Evolutionary conservation across 768 basidiomycete species (phyloP), one percentile per base, ranked within the genome.

Genomic region (Mrakia frigida): DNA sequence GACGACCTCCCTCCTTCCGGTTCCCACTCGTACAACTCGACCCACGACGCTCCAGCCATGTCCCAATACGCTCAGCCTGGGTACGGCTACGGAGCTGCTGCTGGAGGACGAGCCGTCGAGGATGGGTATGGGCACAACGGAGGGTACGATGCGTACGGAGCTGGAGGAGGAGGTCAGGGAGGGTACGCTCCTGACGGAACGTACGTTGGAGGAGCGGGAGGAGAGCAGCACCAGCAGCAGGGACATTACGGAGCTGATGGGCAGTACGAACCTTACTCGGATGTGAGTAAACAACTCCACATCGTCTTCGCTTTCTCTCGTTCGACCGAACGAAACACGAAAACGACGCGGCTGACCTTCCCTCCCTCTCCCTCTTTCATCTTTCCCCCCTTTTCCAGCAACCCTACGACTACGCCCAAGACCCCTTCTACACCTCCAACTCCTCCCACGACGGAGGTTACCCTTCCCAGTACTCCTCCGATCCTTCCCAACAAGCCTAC

Each of bases 11-110:
- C 41, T 41, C 72, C 37, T 11, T 56, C 60, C n/a, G 71, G 72
- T 9, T 31, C 50, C 37, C 50, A 73, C 37, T 77, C 71, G n/a
- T 73, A 67, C 76, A 76, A 69, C 71, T 69, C 72, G n/a, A 53
- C 73, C 21, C 50, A 68, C 43, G 73, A 70, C n/a, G 67, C 46
- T 43, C 77, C 77, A 33, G 72, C 65, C 41, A 78, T 78, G 77
- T 73, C 77, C 31, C 68, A 70, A 68, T 77, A 77, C 67, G 72
- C 59, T 53, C 70, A 77, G 39, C 31, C 71, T 6, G 52, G 63
- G 43, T 53, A 70, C 39, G 74, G 53, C 39, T 67, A 68, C 41
- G 74, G 68, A 16, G 67, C 65, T 11, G 74, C 68, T 31, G 68
- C 65, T 10, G 39, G 50, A 6, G 74, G 56, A 59, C 37, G 37